Evolutionary conservation across 2,329 filamentous ascomycete genomes (phyloP).

Genomic region (Exophiala oligosperma): DNA sequence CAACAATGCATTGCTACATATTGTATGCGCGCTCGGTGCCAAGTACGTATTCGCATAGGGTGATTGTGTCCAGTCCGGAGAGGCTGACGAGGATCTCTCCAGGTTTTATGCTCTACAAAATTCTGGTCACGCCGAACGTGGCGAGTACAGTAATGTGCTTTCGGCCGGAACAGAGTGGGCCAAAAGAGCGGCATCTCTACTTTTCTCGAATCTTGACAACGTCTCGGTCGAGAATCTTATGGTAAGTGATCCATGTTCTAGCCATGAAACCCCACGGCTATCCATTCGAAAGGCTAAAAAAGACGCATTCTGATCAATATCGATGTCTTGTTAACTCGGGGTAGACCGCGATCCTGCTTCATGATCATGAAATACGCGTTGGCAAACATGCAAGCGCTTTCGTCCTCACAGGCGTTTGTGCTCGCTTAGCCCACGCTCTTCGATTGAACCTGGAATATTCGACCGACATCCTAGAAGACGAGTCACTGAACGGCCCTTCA

Average conservation of each 20-base stretch:
- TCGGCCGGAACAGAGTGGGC: conserved; percentile 17
- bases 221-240: conserved; percentile 16
- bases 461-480: conserved; percentile 33
- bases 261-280: not conserved
- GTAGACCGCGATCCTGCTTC: conserved; percentile 33
- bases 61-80: not conserved
- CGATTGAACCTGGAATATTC: conserved; percentile 37
- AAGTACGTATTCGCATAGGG: conserved; percentile 18
- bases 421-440: conserved; percentile 34
- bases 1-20: conserved; percentile 28
- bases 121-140: conserved; percentile 1
- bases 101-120: not conserved
- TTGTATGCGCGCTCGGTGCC: conserved; percentile 31
- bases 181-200: conserved; percentile 3
- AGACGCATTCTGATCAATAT: not conserved
- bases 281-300: conserved; percentile 12
- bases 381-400: conserved; percentile 37
- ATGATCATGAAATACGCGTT: conserved; percentile 34
- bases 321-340: not conserved
- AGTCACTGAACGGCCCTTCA: conserved; percentile 19
- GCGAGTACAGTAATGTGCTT: not conserved
- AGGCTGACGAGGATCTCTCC: not conserved
- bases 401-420: conserved; percentile 35
- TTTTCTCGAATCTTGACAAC: conserved; percentile 3
- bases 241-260: conserved; percentile 2